phyloP scores from a whole-genome alignment of 805 yeast genomes.

The Metschnikowia henanensis region DNA sequence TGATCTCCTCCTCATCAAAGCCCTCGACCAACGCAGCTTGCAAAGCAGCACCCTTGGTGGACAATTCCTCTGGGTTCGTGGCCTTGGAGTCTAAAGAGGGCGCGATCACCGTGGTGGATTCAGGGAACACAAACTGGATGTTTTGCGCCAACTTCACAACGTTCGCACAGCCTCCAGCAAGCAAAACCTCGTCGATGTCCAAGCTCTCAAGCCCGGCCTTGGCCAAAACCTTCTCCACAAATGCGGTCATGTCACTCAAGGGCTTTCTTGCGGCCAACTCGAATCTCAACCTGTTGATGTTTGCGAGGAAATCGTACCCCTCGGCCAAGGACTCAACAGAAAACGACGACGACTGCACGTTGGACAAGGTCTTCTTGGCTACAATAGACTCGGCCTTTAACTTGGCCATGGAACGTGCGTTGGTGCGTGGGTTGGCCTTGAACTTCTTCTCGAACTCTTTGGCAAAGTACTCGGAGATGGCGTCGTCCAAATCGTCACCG shows the following conservation, averaged over 20 bases:
- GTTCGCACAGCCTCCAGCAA: conserved; percentile 92
- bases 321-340: conserved; percentile 94
- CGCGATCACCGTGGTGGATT: conserved; percentile 68
- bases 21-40: conserved; percentile 87
- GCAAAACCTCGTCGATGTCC: conserved; percentile 87
- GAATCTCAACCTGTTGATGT: conserved; percentile 90
- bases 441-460: conserved; percentile 92
- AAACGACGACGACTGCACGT: conserved; percentile 83
- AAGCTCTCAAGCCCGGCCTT: conserved; percentile 85
- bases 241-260: conserved; percentile 70
- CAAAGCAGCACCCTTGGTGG: conserved; percentile 93
- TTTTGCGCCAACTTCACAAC: conserved; percentile 87
- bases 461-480: conserved; percentile 80
- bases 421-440: conserved; percentile 75
- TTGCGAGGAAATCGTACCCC: conserved; percentile 90
- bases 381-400: conserved; percentile 77
- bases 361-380: conserved; percentile 89
- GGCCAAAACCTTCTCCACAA: conserved; percentile 69
- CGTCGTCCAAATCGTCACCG: conserved; percentile 82
- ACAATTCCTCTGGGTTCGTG: conserved; percentile 82
- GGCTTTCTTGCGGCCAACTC: conserved; percentile 84
- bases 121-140: conserved; percentile 77
- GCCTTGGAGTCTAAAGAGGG: conserved; percentile 76
- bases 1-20: conserved; percentile 80
- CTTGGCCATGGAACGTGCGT: conserved; percentile 86